Conservation (phyloP, 352 stramenopile species). For the Halophytophthora polymorphica region DNA sequence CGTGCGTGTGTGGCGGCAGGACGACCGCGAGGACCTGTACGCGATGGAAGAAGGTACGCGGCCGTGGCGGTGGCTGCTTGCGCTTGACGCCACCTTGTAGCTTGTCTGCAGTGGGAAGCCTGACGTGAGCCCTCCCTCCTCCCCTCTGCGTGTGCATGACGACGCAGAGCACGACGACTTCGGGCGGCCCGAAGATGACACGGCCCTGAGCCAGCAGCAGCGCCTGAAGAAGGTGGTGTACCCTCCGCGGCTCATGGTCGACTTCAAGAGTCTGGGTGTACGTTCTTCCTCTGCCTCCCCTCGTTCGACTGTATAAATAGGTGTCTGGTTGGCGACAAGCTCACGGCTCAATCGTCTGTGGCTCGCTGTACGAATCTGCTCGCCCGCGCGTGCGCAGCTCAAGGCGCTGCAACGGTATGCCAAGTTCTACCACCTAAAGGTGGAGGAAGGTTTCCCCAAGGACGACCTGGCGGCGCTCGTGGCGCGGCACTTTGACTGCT, state of each 20-base stretch:
- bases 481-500: conserved; percentile 75
- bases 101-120: not conserved
- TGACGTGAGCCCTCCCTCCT: not conserved
- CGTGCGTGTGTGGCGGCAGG: conserved; percentile 17
- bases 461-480: conserved; percentile 75
- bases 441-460: conserved; percentile 57
- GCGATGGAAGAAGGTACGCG: conserved; percentile 39
- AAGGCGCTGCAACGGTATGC: conserved; percentile 73
- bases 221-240: conserved; percentile 58
- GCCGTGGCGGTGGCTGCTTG: not conserved
- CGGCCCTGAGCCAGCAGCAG: conserved; percentile 25
- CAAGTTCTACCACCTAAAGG: conserved; percentile 75
- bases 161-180: conserved; percentile 29
- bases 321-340: not conserved
- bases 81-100: no score
- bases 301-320: conserved; percentile 4
- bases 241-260: conserved; percentile 76
- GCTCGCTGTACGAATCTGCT: not conserved
- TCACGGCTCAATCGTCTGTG: not conserved
- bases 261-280: conserved; percentile 80
- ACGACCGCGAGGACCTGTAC: conserved; percentile 47
- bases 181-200: conserved; percentile 25
- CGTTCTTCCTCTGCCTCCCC: conserved; percentile 11
- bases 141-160: conserved; percentile 3
- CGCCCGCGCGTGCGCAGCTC: conserved; percentile 33